Percentiles rank a stretch among this genome's conserved stretches.
phyloP scores from a whole-genome alignment of 1,284 basidiomycete species.

The Malassezia caprae region DNA sequence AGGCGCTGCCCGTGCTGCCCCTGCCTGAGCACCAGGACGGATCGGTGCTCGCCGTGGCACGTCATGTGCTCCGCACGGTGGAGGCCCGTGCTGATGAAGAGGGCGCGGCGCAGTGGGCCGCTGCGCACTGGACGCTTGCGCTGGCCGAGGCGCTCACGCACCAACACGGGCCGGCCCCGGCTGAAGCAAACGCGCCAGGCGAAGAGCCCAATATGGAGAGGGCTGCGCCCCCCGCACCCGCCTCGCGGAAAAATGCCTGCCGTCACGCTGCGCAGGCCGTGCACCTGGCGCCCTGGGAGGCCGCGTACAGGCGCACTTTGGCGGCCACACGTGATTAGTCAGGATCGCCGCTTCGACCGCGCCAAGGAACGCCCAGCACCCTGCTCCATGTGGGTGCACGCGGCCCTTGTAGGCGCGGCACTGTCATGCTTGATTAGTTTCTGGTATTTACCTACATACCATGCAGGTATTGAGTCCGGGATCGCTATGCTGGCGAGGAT shows the following conservation, averaged over 20 bases:
- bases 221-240: background rate
- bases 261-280: conserved; percentile 2
- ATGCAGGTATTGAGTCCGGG: background rate
- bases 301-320: conserved; percentile 50
- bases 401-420: background rate
- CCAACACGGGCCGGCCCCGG: background rate
- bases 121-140: background rate
- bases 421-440: background rate
- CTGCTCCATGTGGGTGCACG: background rate
- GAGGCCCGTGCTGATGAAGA: background rate
- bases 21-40: background rate
- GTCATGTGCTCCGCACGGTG: background rate
- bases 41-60: conserved; percentile 3
- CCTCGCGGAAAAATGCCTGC: conserved; percentile 6
- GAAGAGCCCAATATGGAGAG: background rate
- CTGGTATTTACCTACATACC: background rate
- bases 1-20: conserved; percentile 3
- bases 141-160: conserved; percentile 1
- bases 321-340: conserved; percentile 9
- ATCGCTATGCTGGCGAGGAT: background rate
- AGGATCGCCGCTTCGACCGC: background rate
- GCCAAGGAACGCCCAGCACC: background rate
- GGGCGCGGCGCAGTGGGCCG: conserved; percentile 2
- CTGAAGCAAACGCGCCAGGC: background rate
- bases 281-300: conserved; percentile 50